phyloP scores from a whole-genome alignment of 225 moss, liverwort and hornwort species.

The Asterella californica region DNA sequence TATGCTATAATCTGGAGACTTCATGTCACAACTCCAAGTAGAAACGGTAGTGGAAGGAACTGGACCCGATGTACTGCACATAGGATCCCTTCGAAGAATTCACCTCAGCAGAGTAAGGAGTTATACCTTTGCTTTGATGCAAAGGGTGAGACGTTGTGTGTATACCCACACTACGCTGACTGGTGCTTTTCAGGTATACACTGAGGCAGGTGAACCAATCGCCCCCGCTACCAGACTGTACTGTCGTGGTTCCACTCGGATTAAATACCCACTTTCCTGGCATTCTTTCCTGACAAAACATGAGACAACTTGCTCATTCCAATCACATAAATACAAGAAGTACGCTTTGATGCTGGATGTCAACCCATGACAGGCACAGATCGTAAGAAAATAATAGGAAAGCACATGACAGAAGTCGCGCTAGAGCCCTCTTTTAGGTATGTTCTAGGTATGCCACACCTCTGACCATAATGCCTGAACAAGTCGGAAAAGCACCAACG shows the following conservation, averaged over 20 bases:
- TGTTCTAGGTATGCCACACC: slow-evolving; percentile 18
- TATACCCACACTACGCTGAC: slow-evolving; percentile 12
- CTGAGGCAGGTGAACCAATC: slow-evolving; percentile 32
- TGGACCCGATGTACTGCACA: neutral
- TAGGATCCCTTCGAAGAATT: neutral
- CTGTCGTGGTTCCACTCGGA: neutral
- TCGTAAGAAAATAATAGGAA: neutral
- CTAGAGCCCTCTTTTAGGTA: neutral
- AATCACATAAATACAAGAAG: neutral
- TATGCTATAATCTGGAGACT: neutral
- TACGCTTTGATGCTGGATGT: neutral
- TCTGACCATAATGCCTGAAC: slow-evolving; percentile 21
- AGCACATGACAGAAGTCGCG: neutral
- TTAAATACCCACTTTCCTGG: slow-evolving; percentile 20
- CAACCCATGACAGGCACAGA: neutral
- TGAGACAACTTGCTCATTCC: neutral
- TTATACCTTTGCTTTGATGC: slow-evolving; percentile 34
- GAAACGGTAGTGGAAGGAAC: neutral
- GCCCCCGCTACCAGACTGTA: slow-evolving; percentile 7
- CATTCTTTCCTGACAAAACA: slow-evolving; percentile 27
- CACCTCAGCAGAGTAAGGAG: neutral
- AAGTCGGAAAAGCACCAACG: slow-evolving; percentile 29
- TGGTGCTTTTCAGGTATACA: slow-evolving; percentile 21
- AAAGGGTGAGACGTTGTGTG: slow-evolving; percentile 17
- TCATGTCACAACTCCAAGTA: neutral